Evolutionary conservation across 2,329 filamentous ascomycete genomes (phyloP).

Genomic region (Curvularia verruculosa): DNA sequence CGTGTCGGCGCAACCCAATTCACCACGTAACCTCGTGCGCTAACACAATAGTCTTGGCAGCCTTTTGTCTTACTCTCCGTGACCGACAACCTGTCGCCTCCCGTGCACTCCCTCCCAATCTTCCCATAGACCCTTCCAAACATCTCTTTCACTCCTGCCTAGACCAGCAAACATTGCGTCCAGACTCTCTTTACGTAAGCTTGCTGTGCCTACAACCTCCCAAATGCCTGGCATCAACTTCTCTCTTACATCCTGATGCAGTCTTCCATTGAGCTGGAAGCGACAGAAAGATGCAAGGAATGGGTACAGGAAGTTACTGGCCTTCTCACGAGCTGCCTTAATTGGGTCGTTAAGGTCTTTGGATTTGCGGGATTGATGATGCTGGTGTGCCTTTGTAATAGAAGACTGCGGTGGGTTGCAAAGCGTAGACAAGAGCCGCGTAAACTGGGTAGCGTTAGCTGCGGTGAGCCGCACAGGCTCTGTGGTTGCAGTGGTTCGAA

Average conservation of each 20-base stretch:
- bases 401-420: slow-evolving; percentile 66
- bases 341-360: slow-evolving; percentile 63
- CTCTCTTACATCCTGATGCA: slow-evolving; percentile 60
- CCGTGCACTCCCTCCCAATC: slow-evolving; percentile 44
- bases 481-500: slow-evolving; percentile 22
- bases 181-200: slow-evolving; percentile 38
- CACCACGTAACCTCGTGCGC: not conserved
- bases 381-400: slow-evolving; percentile 53
- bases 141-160: slow-evolving; percentile 39
- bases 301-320: slow-evolving; percentile 63
- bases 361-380: slow-evolving; percentile 27
- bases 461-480: slow-evolving; percentile 38
- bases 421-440: slow-evolving; percentile 64
- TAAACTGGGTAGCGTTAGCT: slow-evolving; percentile 57
- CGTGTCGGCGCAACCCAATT: too few species aligned
- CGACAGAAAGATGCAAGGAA: slow-evolving; percentile 63
- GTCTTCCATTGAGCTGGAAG: slow-evolving; percentile 56
- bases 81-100: slow-evolving; percentile 20
- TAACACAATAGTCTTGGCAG: too few species aligned
- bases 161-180: slow-evolving; percentile 49
- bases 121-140: slow-evolving; percentile 47
- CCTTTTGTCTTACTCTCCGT: slow-evolving; percentile 8
- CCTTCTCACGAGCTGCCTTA: slow-evolving; percentile 63
- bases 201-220: slow-evolving; percentile 41
- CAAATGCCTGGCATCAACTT: slow-evolving; percentile 64